Evolutionary conservation across 2,329 filamentous ascomycete genomes (phyloP), one percentile per base, ranked within the genome.

Genomic region (Diplocarpon rosae): DNA sequence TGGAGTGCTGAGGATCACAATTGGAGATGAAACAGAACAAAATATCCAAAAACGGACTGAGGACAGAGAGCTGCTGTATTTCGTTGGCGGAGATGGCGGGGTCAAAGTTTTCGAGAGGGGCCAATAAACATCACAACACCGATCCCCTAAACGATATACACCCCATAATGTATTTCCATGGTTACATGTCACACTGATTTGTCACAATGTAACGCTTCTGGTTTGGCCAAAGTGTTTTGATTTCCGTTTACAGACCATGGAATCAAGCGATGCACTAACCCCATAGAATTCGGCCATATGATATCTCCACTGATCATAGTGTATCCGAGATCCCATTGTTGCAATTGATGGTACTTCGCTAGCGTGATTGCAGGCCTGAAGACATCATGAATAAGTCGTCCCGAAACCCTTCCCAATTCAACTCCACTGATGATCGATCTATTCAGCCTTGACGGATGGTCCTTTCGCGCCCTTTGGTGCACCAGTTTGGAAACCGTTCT

Each of bases 401-500:
- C 30, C 52, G 52, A 49, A 54, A 52, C 52, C 56, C 48, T 51
- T 57, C 63, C 63, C 61, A 63, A 61, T 49, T 55, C 51, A 59
- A 57, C 59, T 59, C 58, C 54, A 37, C 35, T 46, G 41, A 61
- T 62, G 55, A 56, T 59, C 16, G 34, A 40, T 57, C 59, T 58
- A 62, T 57, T 62, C 63, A 47, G 57, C 50, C 52, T 57, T 61
- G 49, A 30, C 49, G 39, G 54, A 59, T 61, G 77, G 73, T 63
- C 84, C 85, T 60, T 82, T 81, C 61, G 88, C 75, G 65, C 81
- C 83, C 76, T 93, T 89, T 67, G 88, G 88, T 62, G 76, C 70
- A 66, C 92, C 92, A 60, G 73, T 79, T 76, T 85, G 90, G 86
- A 98, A 98, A 63, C 88, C 89, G 75, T 98, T 98, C 78, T 83